phyloP scores from a whole-genome alignment of 768 basidiomycete genomes.

The Hypsizygus marmoreus region DNA sequence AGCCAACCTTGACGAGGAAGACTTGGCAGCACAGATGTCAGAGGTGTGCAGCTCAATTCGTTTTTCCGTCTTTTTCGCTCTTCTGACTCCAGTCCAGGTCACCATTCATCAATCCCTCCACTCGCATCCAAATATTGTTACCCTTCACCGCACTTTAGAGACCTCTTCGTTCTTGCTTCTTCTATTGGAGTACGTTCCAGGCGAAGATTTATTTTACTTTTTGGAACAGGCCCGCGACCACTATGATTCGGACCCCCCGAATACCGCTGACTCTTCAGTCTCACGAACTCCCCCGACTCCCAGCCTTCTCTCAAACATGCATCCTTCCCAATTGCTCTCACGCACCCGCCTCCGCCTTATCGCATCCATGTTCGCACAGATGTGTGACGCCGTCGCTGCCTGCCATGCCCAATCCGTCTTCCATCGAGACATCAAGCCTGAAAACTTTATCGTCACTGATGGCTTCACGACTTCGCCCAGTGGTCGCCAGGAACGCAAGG shows the following conservation, averaged over 20 bases:
- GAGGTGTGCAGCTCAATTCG: constrained; percentile 59
- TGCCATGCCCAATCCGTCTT: constrained; percentile 91
- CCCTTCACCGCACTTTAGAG: constrained; percentile 91
- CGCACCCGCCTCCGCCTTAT: constrained; percentile 89
- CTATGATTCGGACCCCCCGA: constrained; percentile 54
- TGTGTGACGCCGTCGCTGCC: constrained; percentile 96
- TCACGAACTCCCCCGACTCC: constrained; percentile 90
- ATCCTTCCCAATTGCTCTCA: constrained; percentile 80
- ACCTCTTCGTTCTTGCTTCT: constrained; percentile 90
- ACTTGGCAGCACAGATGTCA: constrained; percentile 84
- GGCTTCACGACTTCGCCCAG: constrained; percentile 58
- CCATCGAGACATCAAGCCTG: constrained; percentile 98
- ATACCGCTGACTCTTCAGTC: constrained; percentile 40
- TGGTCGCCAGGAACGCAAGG: constrained; percentile 74
- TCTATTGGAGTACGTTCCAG: constrained; percentile 93
- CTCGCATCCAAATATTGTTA: constrained; percentile 91
- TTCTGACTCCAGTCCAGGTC: constrained; percentile 50
- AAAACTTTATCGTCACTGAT: constrained; percentile 96
- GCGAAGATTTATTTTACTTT: constrained; percentile 98
- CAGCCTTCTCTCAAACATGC: constrained; percentile 81
- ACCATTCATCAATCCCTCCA: constrained; percentile 93
- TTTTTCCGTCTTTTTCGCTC: constrained; percentile 4
- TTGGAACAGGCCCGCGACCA: constrained; percentile 94
- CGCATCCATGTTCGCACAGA: constrained; percentile 96
- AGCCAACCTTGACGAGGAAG: constrained; percentile 87